phyloP scores from a whole-genome alignment of 352 stramenopile species.

The Pythium biforme region DNA sequence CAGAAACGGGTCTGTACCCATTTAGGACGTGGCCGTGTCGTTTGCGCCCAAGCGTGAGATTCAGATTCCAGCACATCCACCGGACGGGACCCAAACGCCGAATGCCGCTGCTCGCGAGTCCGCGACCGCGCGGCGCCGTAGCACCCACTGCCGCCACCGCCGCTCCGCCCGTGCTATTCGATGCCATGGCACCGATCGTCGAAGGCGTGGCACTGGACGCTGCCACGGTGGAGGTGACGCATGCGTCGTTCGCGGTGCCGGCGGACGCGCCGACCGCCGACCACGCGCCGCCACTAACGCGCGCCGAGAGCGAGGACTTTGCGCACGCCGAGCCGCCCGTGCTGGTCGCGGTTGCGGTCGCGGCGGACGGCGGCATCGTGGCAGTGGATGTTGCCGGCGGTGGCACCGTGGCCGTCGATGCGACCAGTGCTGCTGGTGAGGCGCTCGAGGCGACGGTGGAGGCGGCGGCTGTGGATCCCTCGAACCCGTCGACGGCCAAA shows the following conservation, averaged over 20 bases:
- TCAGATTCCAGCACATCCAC: conserved; percentile 10
- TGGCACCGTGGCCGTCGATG: background rate
- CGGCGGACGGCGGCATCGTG: conserved; percentile 13
- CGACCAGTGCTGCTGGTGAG: conserved; percentile 5
- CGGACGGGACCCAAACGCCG: no score
- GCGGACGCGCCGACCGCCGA: conserved; percentile 2
- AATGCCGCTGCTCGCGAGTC: conserved; percentile 11
- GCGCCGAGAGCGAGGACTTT: conserved; percentile 67
- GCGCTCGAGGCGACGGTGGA: background rate
- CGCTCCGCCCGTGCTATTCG: conserved; percentile 9
- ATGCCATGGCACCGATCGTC: conserved; percentile 23
- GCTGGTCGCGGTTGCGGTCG: conserved; percentile 26
- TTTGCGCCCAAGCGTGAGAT: conserved; percentile 16
- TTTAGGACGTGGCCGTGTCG: background rate
- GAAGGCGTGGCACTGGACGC: conserved; percentile 12
- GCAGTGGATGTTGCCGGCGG: background rate
- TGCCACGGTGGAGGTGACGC: background rate
- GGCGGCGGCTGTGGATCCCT: background rate
- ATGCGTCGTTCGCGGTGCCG: conserved; percentile 13
- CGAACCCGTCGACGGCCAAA: conserved; percentile 12
- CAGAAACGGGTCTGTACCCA: no score
- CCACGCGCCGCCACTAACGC: conserved; percentile 36
- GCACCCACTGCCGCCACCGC: background rate
- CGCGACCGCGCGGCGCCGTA: conserved; percentile 3
- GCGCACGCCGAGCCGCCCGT: conserved; percentile 40